phyloP scores from a whole-genome alignment of 176 grass and related monocot genomes.

The Triticum dicoccoides region DNA sequence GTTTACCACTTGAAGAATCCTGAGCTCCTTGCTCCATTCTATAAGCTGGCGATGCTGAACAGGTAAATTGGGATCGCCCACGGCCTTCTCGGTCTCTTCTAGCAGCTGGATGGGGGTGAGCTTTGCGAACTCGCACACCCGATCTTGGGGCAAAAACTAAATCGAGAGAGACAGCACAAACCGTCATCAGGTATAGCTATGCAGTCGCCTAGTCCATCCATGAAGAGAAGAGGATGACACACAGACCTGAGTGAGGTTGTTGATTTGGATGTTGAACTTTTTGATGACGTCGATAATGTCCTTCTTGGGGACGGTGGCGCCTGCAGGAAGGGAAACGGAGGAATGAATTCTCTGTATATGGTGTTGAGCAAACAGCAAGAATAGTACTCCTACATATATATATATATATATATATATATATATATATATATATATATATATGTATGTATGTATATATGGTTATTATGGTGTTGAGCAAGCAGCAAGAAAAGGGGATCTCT shows the following conservation, averaged over 20 bases:
- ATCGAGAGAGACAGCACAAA: not conserved
- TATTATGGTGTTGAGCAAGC: too few species aligned
- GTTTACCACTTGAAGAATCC: slow-evolving; percentile 76
- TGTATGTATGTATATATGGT: too few species aligned
- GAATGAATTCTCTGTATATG: too few species aligned
- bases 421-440: too few species aligned
- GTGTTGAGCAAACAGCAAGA: too few species aligned
- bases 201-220: not conserved
- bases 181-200: not conserved
- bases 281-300: slow-evolving; percentile 67
- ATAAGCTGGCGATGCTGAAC: slow-evolving; percentile 70
- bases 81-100: slow-evolving; percentile 95
- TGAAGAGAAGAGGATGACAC: not conserved
- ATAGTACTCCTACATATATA: too few species aligned
- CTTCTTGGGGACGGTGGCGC: slow-evolving; percentile 52
- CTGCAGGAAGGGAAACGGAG: slow-evolving; percentile 22
- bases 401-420: too few species aligned
- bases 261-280: slow-evolving; percentile 95
- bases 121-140: slow-evolving; percentile 92
- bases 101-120: slow-evolving; percentile 80
- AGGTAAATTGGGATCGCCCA: slow-evolving; percentile 76
- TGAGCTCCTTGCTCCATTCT: slow-evolving; percentile 63
- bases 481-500: too few species aligned
- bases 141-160: slow-evolving; percentile 92
- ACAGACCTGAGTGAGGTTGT: slow-evolving; percentile 93